Evolutionary conservation across 257 asterid species (phyloP).

Genomic region (Solanum etuberosum): DNA sequence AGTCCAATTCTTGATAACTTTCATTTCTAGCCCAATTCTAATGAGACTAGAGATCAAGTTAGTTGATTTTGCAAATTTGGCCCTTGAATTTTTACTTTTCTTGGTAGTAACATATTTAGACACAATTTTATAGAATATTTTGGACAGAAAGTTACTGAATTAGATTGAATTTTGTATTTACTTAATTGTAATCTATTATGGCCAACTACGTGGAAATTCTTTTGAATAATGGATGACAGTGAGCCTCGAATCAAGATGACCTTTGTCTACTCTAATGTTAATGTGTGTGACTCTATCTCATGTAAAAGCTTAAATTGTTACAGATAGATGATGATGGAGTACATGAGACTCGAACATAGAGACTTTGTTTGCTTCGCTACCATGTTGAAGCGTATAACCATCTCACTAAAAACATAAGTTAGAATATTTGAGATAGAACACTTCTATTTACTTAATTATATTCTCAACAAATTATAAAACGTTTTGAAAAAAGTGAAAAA

Average conservation of each 20-base stretch:
- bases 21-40: not conserved
- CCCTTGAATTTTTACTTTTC: not conserved
- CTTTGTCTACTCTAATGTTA: too few species aligned
- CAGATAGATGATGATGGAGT: not conserved
- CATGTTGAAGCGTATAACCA: not conserved
- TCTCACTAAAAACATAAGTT: too few species aligned
- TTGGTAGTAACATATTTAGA: not conserved
- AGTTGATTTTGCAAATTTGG: not conserved
- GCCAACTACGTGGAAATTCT: not conserved
- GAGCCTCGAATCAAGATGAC: fast-evolving
- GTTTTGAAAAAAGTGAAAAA: not conserved
- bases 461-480: not conserved
- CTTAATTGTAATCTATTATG: not conserved
- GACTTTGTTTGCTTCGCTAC: not conserved
- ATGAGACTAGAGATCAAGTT: not conserved
- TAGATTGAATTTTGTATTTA: not conserved
- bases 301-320: too few species aligned
- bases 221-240: not conserved
- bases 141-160: not conserved
- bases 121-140: not conserved
- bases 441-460: not conserved
- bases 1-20: not conserved
- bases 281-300: not conserved
- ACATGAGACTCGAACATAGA: not conserved
- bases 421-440: too few species aligned